These are phyloP conservation scores for Capsicum chinense DNA, from an alignment of 257 asterid species.

Conservation along the genomic window DNA sequence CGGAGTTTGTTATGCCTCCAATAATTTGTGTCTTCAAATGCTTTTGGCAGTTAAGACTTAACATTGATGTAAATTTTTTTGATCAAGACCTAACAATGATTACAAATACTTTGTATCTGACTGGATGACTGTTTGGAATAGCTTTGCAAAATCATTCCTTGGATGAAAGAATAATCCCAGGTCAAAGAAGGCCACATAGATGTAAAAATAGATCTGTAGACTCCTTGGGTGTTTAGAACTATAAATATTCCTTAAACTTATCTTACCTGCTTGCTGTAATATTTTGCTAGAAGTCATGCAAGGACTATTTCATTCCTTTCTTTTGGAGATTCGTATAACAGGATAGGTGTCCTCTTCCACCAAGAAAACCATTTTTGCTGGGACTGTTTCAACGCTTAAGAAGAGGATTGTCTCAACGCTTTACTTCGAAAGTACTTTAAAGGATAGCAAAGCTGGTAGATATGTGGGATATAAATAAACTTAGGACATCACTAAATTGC, in stretches of 20 bases:
- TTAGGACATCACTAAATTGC: slow-evolving; percentile 1
- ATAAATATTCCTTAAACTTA: background rate
- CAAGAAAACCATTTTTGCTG: slow-evolving; percentile 8
- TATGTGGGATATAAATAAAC: slow-evolving; percentile 20
- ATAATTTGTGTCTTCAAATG: slow-evolving; percentile 19
- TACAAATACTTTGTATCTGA: background rate
- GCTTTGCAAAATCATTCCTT: background rate
- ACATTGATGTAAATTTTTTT: background rate
- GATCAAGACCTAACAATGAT: background rate
- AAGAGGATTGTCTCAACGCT: background rate
- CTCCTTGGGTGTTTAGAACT: background rate
- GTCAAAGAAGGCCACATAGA: background rate
- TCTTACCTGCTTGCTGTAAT: background rate
- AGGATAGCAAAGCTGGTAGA: slow-evolving; percentile 6
- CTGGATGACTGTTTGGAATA: slow-evolving; percentile 3
- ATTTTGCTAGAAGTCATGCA: background rate
- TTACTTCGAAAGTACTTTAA: background rate
- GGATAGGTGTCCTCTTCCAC: slow-evolving; percentile 16
- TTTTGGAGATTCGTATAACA: slow-evolving; percentile 15
- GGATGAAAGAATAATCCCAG: background rate
- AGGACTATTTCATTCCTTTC: slow-evolving; percentile 3
- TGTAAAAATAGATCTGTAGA: slow-evolving; percentile 6
- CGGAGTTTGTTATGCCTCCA: background rate
- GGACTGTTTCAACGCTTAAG: background rate
- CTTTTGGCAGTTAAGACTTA: slow-evolving; percentile 1